phyloP scores from a whole-genome alignment of 345 rosid species.

The Chamaenerion angustifolium region DNA sequence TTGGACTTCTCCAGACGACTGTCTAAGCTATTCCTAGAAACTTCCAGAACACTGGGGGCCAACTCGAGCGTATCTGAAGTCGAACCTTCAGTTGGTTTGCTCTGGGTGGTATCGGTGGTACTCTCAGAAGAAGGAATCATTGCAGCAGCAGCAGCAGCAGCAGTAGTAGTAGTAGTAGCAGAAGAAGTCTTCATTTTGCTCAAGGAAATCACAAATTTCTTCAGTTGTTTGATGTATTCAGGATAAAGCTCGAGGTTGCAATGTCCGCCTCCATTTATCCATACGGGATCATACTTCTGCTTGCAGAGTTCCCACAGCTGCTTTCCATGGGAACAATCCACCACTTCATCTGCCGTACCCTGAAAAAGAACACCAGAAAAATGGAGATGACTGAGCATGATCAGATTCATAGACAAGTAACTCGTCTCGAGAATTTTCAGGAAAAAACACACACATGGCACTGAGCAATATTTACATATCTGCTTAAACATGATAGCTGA shows the following conservation, averaged over 20 bases:
- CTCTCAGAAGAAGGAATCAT: too few species aligned
- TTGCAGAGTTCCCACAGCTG: slow-evolving; percentile 78
- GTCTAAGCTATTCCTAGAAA: slow-evolving; percentile 91
- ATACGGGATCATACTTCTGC: slow-evolving; percentile 70
- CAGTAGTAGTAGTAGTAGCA: slow-evolving; percentile 15
- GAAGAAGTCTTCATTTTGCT: slow-evolving; percentile 38
- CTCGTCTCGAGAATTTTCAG: background rate
- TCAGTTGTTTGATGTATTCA: slow-evolving; percentile 65
- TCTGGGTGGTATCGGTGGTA: slow-evolving; percentile 2
- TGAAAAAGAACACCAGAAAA: slow-evolving; percentile 15
- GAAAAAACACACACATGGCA: too few species aligned
- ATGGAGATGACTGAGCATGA: too few species aligned
- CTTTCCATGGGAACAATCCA: slow-evolving; percentile 77
- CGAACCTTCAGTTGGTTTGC: slow-evolving; percentile 39
- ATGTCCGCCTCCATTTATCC: slow-evolving; percentile 86
- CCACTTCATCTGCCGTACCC: slow-evolving; percentile 87
- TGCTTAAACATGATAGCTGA: too few species aligned
- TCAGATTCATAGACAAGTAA: slow-evolving; percentile 6
- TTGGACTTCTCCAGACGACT: slow-evolving; percentile 88
- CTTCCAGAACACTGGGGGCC: slow-evolving; percentile 56
- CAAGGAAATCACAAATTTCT: slow-evolving; percentile 50
- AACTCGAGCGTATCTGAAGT: slow-evolving; percentile 56
- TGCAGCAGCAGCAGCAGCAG: slow-evolving; percentile 22
- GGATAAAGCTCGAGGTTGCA: slow-evolving; percentile 87
- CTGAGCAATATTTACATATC: too few species aligned